Conservation (phyloP, 202 grass and related monocot genomes). For the Brachypodium distachyon region DNA sequence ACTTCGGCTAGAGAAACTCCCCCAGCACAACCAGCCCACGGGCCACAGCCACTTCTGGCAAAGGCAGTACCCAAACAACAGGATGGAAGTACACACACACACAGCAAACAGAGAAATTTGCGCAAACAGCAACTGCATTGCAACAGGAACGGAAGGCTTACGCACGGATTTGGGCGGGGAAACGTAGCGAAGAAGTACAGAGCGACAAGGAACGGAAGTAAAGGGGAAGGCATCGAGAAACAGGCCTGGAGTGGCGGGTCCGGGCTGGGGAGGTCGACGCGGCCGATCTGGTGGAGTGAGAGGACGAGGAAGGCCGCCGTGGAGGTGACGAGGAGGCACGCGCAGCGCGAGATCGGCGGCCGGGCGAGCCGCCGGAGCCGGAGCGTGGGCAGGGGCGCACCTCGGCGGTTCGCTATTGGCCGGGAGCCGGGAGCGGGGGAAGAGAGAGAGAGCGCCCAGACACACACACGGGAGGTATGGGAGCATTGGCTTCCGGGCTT, state of each 20-base stretch:
- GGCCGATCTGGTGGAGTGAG: constrained; percentile 53
- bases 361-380: constrained; percentile 24
- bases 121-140: background rate
- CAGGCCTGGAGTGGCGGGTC: background rate
- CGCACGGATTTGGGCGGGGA: background rate
- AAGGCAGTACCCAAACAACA: no score
- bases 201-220: background rate
- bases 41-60: no score
- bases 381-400: background rate
- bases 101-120: background rate
- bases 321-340: constrained; percentile 31
- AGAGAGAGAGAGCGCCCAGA: background rate
- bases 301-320: constrained; percentile 40
- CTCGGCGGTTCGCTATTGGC: constrained; percentile 21
- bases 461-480: background rate
- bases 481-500: background rate
- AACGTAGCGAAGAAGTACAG: background rate
- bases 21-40: no score
- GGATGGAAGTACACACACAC: no score
- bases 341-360: constrained; percentile 40
- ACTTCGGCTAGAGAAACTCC: no score
- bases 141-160: background rate
- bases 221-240: background rate
- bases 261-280: constrained; percentile 35
- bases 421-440: no score